phyloP scores from a whole-genome alignment of 164 flowering plant species.

The Amborella trichopoda region DNA sequence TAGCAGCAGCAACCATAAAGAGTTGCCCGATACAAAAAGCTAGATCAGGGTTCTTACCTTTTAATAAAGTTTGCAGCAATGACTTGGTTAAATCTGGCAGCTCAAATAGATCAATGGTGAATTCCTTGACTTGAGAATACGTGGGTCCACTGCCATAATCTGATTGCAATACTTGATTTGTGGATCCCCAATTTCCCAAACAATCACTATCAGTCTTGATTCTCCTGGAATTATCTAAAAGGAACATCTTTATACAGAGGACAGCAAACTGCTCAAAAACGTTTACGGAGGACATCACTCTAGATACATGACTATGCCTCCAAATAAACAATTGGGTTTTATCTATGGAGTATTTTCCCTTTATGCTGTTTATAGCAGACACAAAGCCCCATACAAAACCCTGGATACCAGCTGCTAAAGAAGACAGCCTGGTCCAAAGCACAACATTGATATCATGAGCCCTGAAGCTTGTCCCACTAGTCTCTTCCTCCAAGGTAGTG shows the following conservation, averaged over 20 bases:
- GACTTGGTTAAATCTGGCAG: constrained; percentile 21
- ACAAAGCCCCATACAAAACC: constrained; percentile 73
- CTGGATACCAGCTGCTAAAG: constrained; percentile 43
- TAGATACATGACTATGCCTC: constrained; percentile 17
- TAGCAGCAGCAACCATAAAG: constrained; percentile 52
- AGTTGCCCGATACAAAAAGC: constrained; percentile 50
- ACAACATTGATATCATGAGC: constrained; percentile 3
- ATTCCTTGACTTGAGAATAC: constrained; percentile 12
- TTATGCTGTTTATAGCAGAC: constrained; percentile 22
- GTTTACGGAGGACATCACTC: constrained; percentile 21
- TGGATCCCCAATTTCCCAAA: constrained; percentile 1
- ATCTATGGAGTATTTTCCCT: constrained; percentile 4
- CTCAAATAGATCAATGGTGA: constrained; percentile 16
- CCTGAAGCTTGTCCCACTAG: constrained; percentile 9
- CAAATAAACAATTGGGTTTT: constrained; percentile 14
- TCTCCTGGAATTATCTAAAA: constrained; percentile 23
- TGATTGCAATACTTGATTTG: constrained; percentile 4
- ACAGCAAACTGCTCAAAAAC: constrained; percentile 23
- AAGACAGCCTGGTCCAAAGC: constrained; percentile 32
- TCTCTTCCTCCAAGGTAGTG: constrained; percentile 16
- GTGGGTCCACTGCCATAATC: constrained; percentile 12
- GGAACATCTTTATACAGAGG: constrained; percentile 19
- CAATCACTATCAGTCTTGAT: too few relatives aligned
- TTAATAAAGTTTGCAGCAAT: constrained; percentile 36
- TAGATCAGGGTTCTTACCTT: constrained; percentile 45